These are phyloP conservation scores for Mortierella sp. DNA, from an alignment of 371 early-diverging fungal genomes.

Conservation along the genomic window DNA sequence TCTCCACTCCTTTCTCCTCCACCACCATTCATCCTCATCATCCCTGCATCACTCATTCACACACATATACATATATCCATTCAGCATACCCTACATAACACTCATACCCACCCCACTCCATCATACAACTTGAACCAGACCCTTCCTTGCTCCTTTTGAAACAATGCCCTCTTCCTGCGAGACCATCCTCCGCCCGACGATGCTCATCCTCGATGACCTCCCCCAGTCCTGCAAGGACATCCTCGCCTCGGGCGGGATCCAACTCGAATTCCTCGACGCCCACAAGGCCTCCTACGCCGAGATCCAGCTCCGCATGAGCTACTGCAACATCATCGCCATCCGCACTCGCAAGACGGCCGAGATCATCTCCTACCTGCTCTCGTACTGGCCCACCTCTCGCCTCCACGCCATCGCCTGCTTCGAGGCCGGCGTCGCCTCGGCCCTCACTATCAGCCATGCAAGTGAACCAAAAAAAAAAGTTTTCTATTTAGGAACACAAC, in stretches of 20 bases:
- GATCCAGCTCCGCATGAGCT: constrained; percentile 56
- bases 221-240: constrained; percentile 54
- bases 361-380: constrained; percentile 57
- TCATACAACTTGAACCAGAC: neutral
- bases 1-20: neutral
- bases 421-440: constrained; percentile 53
- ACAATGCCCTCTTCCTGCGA: constrained; percentile 28
- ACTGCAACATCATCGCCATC: constrained; percentile 57
- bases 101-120: neutral
- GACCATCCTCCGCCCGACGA: constrained; percentile 36
- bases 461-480: neutral
- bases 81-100: neutral
- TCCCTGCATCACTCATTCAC: neutral
- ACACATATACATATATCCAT: neutral
- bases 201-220: constrained; percentile 58
- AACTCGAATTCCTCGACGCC: constrained; percentile 55
- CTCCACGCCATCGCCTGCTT: constrained; percentile 57
- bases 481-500: too few relatives aligned
- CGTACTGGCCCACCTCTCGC: constrained; percentile 57
- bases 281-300: constrained; percentile 57
- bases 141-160: neutral
- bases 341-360: constrained; percentile 56
- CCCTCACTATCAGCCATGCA: constrained; percentile 53
- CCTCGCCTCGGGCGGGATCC: constrained; percentile 44
- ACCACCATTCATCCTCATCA: neutral